A percentile compares a stretch with the other conserved stretches of the same genome.
Evolutionary conservation across 2,329 filamentous ascomycete species (phyloP).

Genomic region (Nemania serpens): DNA sequence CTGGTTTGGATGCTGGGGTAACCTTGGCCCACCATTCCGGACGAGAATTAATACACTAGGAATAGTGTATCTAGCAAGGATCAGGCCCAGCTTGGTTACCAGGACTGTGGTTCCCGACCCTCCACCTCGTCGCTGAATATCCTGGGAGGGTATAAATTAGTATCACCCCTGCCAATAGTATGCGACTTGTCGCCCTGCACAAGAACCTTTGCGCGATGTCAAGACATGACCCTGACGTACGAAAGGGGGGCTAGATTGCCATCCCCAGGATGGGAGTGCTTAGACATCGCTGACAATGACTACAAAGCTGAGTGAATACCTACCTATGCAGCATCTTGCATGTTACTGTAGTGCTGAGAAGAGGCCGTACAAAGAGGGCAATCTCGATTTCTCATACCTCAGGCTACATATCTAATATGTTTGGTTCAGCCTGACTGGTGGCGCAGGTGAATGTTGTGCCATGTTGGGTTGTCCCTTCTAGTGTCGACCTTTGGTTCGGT

Average conservation of each 20-base stretch:
- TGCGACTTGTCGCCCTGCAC: slow-evolving; percentile 8
- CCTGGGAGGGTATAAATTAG: slow-evolving; percentile 14
- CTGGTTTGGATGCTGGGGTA: slow-evolving; percentile 29
- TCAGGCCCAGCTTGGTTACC: slow-evolving; percentile 24
- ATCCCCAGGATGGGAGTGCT: slow-evolving; percentile 8
- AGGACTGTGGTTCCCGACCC: slow-evolving; percentile 30
- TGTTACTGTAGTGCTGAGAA: neutral
- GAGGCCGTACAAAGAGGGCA: neutral
- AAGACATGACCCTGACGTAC: slow-evolving; percentile 20
- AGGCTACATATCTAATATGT: neutral
- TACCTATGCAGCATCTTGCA: neutral
- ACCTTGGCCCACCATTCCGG: slow-evolving; percentile 24
- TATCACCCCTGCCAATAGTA: slow-evolving; percentile 15
- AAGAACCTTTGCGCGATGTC: slow-evolving; percentile 11
- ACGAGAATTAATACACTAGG: slow-evolving; percentile 11
- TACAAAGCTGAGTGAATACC: slow-evolving; percentile 8
- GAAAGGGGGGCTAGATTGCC: neutral
- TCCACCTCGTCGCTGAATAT: slow-evolving; percentile 24
- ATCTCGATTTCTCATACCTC: too few species aligned
- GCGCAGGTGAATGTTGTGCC: neutral
- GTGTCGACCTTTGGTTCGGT: neutral
- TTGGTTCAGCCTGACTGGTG: neutral
- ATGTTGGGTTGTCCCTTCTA: neutral
- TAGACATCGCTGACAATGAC: slow-evolving; percentile 2
- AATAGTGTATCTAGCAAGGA: slow-evolving; percentile 6